These are phyloP conservation scores for Arthrobotrys sphaeroides DNA, from an alignment of 2,329 filamentous ascomycete genomes.

Conservation along the genomic window DNA sequence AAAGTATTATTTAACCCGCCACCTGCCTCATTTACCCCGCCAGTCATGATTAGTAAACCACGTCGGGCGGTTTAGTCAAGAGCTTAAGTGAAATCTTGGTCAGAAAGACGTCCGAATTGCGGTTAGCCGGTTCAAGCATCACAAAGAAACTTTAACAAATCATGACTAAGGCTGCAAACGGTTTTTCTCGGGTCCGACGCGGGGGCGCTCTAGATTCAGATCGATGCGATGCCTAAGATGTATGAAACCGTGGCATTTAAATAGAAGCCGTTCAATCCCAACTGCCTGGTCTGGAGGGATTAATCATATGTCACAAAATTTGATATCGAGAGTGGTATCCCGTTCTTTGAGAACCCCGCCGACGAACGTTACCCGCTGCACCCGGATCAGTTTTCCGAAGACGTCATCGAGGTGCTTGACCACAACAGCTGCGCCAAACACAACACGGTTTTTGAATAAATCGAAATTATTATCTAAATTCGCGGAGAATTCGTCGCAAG, in stretches of 20 bases:
- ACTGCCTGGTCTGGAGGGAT: neutral
- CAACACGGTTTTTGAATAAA: constrained; percentile 28
- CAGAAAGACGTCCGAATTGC: constrained; percentile 19
- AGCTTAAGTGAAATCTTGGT: neutral
- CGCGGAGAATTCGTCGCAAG: neutral
- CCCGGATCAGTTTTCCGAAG: constrained; percentile 3
- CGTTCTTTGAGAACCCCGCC: neutral
- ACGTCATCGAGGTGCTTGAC: constrained; percentile 33
- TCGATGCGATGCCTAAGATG: neutral
- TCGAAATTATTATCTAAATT: neutral
- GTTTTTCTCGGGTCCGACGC: neutral
- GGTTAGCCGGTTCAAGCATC: constrained; percentile 4
- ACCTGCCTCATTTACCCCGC: neutral
- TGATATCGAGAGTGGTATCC: constrained; percentile 23
- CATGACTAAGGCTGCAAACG: constrained; percentile 13
- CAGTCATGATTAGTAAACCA: constrained; percentile 34
- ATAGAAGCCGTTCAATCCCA: neutral
- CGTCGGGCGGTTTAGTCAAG: constrained; percentile 29
- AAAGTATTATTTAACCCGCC: too few relatives aligned
- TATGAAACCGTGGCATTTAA: neutral
- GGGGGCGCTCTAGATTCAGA: neutral
- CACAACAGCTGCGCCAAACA: constrained; percentile 27
- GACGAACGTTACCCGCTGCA: neutral
- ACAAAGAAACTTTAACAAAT: constrained; percentile 11
- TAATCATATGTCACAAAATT: constrained; percentile 17